These are phyloP conservation scores for Ceratocystis cubensis DNA, from an alignment of 2,329 filamentous ascomycete genomes.

Conservation along the genomic window DNA sequence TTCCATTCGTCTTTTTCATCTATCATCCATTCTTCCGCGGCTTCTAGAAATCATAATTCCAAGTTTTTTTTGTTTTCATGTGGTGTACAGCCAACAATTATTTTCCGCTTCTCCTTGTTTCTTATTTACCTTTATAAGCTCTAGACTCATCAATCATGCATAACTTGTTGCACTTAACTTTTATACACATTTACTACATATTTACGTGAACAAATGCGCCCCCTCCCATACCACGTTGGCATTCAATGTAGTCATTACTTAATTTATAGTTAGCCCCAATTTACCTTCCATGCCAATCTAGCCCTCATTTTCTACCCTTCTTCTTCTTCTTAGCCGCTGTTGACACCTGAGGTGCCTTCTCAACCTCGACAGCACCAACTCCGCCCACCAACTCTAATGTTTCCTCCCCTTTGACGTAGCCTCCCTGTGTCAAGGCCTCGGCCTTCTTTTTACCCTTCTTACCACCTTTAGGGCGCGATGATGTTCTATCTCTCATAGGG, in stretches of 20 bases:
- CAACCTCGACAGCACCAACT: constrained; percentile 50
- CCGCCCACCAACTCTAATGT: constrained; percentile 51
- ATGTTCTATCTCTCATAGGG: constrained; percentile 75
- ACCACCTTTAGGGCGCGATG: constrained; percentile 72
- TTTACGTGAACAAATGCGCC: not conserved
- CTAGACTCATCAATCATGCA: constrained; percentile 1
- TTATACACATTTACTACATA: not conserved
- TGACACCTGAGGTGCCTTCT: constrained; percentile 37
- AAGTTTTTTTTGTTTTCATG: not conserved
- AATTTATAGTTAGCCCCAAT: not conserved
- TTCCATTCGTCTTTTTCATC: not conserved
- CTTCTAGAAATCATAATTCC: not conserved
- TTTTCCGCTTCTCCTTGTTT: constrained; percentile 10
- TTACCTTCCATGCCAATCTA: not conserved
- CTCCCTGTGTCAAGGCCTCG: constrained; percentile 71
- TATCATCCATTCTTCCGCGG: not conserved
- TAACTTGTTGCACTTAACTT: not conserved
- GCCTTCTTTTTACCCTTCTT: constrained; percentile 83
- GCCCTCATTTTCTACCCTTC: constrained; percentile 34
- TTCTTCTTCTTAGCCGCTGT: constrained; percentile 36
- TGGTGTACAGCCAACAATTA: no score
- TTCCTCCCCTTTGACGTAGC: constrained; percentile 61
- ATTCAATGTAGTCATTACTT: not conserved
- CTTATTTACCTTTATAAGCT: not conserved
- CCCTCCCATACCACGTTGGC: not conserved